phyloP scores from a whole-genome alignment of 2,329 filamentous ascomycete species.

The Rasamsonia emersonii region DNA sequence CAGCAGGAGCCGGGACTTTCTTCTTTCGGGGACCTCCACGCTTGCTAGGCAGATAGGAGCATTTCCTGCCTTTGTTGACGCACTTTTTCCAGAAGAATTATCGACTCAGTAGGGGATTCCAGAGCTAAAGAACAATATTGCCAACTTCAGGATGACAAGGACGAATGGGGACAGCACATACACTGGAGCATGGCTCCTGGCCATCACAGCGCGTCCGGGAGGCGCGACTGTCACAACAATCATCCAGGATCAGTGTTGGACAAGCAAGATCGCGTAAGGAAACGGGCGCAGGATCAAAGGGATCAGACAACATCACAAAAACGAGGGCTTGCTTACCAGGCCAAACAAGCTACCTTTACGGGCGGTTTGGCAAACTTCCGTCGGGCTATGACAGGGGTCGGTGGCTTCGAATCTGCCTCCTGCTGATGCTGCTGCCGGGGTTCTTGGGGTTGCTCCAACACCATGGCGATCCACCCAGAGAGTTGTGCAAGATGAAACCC shows the following conservation, averaged over 20 bases:
- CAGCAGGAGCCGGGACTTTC: slow-evolving; percentile 20
- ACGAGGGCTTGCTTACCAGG: slow-evolving; percentile 26
- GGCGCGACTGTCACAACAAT: slow-evolving; percentile 24
- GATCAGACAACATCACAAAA: slow-evolving; percentile 2
- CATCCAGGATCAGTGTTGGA: slow-evolving; percentile 5
- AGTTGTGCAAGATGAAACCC: no score
- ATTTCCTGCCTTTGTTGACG: slow-evolving; percentile 30
- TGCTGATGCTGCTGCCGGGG: slow-evolving; percentile 3
- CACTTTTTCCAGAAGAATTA: slow-evolving; percentile 21
- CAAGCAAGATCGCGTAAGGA: slow-evolving; percentile 6
- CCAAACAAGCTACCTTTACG: slow-evolving; percentile 37
- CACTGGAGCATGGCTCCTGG: slow-evolving; percentile 35
- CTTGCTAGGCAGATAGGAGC: slow-evolving; percentile 36
- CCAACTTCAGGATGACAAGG: slow-evolving; percentile 1
- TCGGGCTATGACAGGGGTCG: slow-evolving; percentile 24
- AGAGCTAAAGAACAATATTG: background rate
- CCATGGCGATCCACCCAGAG: slow-evolving; percentile 14
- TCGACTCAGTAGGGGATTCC: slow-evolving; percentile 7
- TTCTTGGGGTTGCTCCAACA: slow-evolving; percentile 13
- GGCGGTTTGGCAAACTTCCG: slow-evolving; percentile 39
- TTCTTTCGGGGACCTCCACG: slow-evolving; percentile 36
- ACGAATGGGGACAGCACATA: slow-evolving; percentile 18
- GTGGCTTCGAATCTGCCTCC: slow-evolving; percentile 9
- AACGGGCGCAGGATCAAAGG: slow-evolving; percentile 6
- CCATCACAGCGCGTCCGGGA: slow-evolving; percentile 37